These are phyloP conservation scores for Dactylellina drechsleri DNA, from an alignment of 2,329 filamentous ascomycete species.

Conservation along the genomic window DNA sequence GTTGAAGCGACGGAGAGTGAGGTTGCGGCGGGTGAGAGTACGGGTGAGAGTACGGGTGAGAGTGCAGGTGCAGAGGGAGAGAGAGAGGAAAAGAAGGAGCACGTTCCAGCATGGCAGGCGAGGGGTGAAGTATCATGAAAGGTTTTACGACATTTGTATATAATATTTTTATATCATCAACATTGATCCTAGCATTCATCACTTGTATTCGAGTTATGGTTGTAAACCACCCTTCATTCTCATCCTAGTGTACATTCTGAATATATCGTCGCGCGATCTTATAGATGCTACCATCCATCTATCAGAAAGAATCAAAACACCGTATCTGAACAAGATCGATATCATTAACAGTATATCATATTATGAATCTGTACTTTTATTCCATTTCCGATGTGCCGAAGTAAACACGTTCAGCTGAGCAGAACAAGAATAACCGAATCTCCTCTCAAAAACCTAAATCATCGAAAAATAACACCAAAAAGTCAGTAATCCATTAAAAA, in stretches of 20 bases:
- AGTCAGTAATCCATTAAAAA: constrained; percentile 4
- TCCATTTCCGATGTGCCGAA: constrained; percentile 19
- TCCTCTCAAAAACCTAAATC: constrained; percentile 78
- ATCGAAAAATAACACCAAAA: neutral
- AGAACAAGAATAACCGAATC: constrained; percentile 89
- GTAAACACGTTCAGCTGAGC: constrained; percentile 71
- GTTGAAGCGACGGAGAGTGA: constrained; percentile 8
- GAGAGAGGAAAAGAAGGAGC: constrained; percentile 6
- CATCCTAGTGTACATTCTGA: neutral
- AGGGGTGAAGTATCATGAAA: constrained; percentile 22
- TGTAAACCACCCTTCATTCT: no score
- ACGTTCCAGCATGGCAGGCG: constrained; percentile 44
- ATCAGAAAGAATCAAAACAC: constrained; percentile 38
- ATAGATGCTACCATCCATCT: no score
- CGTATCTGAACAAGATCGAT: constrained; percentile 32
- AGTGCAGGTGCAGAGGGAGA: neutral
- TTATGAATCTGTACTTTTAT: constrained; percentile 13
- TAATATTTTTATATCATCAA: neutral
- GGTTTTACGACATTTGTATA: neutral
- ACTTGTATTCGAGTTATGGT: no score
- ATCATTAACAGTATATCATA: constrained; percentile 23
- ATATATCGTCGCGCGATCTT: neutral
- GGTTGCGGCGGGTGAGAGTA: neutral
- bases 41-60: neutral
- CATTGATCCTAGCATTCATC: neutral